Conservation (phyloP, 129 eudicot species). For the Silybum marianum region DNA sequence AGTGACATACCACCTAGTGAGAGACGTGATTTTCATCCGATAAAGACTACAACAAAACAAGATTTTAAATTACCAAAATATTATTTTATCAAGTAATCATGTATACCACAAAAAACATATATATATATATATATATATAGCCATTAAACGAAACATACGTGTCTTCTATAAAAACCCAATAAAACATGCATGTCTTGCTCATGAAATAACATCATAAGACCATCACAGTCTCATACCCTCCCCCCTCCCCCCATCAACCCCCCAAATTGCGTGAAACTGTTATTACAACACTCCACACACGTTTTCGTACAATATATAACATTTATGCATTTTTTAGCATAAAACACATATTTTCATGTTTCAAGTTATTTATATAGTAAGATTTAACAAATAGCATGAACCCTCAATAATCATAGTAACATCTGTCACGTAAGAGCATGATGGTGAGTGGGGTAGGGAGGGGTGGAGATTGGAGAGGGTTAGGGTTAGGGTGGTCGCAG, state of each 20-base stretch:
- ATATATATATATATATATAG: too few relatives aligned
- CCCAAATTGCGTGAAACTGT: neutral
- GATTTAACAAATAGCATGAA: too few relatives aligned
- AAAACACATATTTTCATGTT: too few relatives aligned
- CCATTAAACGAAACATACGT: neutral
- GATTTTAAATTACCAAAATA: neutral
- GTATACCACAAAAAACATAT: neutral
- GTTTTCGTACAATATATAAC: too few relatives aligned
- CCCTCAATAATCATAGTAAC: neutral
- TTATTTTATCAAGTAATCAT: neutral
- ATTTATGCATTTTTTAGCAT: neutral
- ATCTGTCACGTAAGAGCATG: neutral
- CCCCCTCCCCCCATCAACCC: neutral
- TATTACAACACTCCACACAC: neutral
- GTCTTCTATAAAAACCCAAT: too few relatives aligned
- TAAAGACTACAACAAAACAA: too few relatives aligned
- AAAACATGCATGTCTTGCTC: neutral
- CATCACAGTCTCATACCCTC: neutral
- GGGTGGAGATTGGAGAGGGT: too few relatives aligned
- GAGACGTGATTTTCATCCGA: neutral
- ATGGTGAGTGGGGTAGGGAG: neutral
- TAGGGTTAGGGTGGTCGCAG: neutral
- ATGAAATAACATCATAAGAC: neutral
- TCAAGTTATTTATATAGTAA: too few relatives aligned
- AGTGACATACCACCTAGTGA: neutral